Conservation (phyloP, 2,329 filamentous ascomycete genomes). For the Aspergillus oerlinghausenensis region DNA sequence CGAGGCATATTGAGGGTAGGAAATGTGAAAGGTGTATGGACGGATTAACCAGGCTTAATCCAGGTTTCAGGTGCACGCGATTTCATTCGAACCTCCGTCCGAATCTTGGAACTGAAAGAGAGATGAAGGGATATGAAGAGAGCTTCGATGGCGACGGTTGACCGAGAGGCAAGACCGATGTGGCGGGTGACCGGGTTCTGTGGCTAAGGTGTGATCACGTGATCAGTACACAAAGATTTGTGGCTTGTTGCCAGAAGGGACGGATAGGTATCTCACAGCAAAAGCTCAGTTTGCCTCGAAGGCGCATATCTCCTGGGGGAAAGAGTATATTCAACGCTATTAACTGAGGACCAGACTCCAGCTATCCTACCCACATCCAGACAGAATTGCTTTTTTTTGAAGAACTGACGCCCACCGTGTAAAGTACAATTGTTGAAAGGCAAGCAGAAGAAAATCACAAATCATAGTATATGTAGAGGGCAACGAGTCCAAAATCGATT, state of each 20-base stretch:
- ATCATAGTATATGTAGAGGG: not conserved
- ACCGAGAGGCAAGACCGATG: not conserved
- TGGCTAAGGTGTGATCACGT: not conserved
- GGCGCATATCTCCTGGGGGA: not conserved
- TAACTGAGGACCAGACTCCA: constrained; percentile 20
- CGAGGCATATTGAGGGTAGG: constrained; percentile 66
- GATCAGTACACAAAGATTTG: not conserved
- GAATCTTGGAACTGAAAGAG: not conserved
- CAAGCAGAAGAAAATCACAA: constrained; percentile 7
- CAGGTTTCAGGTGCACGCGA: not conserved
- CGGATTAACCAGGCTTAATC: not conserved
- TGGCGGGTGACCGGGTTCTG: not conserved
- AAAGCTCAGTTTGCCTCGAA: not conserved
- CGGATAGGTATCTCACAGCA: not conserved
- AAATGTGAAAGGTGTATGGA: not conserved
- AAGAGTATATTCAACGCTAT: constrained; percentile 6
- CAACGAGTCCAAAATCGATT: not conserved
- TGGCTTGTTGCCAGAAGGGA: no score
- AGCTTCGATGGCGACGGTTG: not conserved
- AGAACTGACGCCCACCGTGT: constrained; percentile 16
- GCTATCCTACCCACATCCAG: constrained; percentile 19
- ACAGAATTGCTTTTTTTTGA: constrained; percentile 20
- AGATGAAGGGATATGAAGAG: not conserved
- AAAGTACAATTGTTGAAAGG: constrained; percentile 17
- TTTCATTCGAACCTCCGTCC: no score